Evolutionary conservation across 2,329 filamentous ascomycete species (phyloP), one percentile per base, ranked within the genome.

Genomic region (Ophiosphaerella korrae): DNA sequence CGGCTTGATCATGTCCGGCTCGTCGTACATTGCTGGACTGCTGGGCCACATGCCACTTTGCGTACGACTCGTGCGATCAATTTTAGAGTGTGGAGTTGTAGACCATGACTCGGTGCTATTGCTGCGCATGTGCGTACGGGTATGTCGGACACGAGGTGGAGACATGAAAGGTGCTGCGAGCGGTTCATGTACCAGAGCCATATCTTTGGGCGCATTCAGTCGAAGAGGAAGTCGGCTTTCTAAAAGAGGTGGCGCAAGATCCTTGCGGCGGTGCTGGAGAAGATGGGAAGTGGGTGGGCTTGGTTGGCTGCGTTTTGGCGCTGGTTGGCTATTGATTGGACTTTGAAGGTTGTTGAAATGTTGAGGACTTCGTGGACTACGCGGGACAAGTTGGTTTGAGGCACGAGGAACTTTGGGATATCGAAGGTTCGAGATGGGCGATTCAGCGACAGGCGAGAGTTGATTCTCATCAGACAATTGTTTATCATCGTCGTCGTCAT

Each of bases 401-500:
- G 76, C 72, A 12, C 78, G 67, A 2, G 78, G 78, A 2, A 81
- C 67, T 57, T 80, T 80, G 6, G 78, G 78, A 54, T 81, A 81
- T 31, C 72, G 65, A 11, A 80, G 66, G 0, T 67, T 67, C 16
- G 73, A 72, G n/a, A 78, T 77, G 6, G 77, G 77, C 1, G 73
- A 75, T 50, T 77, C 75, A 4, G 69, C 71, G 1, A 78, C 75
- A 4, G 77, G 75, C 8, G 74, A 75, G 5, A 79, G 68, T 24
- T 60, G 63, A 40, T 54, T 65, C 37, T 64, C 58, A 35, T 66
- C 58, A 2, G 58, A 57, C 6, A 69, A 53, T 43, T 64, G 64
- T 54, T 66, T 71, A 24, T 72, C 66, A 40, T 73, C 72, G 9
- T 75, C 73, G 13, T 74, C 72, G 48, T 78, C 76, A 24, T 78